Evolutionary conservation across 495 filamentous ascomycete genomes (phyloP).

Genomic region (Annulohypoxylon stygium): DNA sequence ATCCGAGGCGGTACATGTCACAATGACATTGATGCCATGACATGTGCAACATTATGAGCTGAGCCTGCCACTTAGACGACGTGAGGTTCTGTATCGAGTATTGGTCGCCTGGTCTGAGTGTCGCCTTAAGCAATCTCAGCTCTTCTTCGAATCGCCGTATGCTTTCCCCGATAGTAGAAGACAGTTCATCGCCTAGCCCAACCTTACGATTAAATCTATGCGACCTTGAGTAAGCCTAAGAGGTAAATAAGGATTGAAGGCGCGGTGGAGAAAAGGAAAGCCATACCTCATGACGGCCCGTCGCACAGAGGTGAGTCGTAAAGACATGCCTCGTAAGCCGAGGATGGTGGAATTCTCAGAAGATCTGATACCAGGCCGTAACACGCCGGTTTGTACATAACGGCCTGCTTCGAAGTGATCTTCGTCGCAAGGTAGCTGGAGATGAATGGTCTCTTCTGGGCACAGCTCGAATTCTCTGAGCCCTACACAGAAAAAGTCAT

Average conservation of each 20-base stretch:
- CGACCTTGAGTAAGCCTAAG: constrained; percentile 13
- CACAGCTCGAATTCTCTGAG: constrained; percentile 50
- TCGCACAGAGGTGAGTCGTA: constrained; percentile 45
- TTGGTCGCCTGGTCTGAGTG: constrained; percentile 29
- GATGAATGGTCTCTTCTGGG: constrained; percentile 49
- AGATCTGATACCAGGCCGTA: constrained; percentile 27
- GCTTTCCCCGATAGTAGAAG: constrained; percentile 35
- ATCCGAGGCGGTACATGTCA: constrained; percentile 50
- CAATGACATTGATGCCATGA: constrained; percentile 52
- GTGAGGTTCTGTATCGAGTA: constrained; percentile 39
- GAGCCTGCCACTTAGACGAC: constrained; percentile 37
- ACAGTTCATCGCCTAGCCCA: constrained; percentile 43
- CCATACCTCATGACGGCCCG: constrained; percentile 47
- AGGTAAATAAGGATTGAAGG: neutral
- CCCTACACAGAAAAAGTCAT: constrained; percentile 49
- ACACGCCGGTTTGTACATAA: constrained; percentile 35
- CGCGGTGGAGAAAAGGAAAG: neutral
- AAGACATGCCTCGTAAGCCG: constrained; percentile 42
- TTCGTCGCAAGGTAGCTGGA: constrained; percentile 49
- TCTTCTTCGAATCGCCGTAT: constrained; percentile 44
- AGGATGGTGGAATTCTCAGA: constrained; percentile 17
- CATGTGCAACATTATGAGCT: constrained; percentile 49
- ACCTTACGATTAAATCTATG: constrained; percentile 45
- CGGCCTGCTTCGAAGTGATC: constrained; percentile 44
- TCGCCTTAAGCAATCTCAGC: constrained; percentile 24